Percentiles rank a stretch among this genome's conserved stretches.
Evolutionary conservation across 805 yeast genomes (phyloP).

Genomic region (Deakozyma indianensis): DNA sequence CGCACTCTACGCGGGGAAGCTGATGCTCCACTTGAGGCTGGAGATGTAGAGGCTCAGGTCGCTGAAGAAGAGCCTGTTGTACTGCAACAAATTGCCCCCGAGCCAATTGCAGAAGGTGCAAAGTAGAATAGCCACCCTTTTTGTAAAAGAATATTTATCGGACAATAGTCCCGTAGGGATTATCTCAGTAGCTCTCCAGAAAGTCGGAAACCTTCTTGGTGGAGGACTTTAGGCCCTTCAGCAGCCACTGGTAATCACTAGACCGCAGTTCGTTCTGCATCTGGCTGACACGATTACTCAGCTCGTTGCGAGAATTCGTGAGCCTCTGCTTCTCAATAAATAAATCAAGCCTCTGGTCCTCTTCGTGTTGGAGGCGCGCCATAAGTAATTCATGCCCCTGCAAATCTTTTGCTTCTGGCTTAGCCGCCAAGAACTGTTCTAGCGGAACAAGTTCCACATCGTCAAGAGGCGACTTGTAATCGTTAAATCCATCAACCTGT

Average conservation of each 20-base stretch:
- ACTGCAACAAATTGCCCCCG: slow-evolving; percentile 11
- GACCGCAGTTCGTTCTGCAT: background rate
- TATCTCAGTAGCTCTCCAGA: background rate
- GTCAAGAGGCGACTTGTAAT: background rate
- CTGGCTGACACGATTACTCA: background rate
- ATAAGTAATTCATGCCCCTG: background rate
- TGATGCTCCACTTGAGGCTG: background rate
- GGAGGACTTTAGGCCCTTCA: background rate
- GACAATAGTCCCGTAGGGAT: too few species aligned
- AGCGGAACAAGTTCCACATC: background rate
- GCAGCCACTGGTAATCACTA: background rate
- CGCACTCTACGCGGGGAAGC: slow-evolving; percentile 6
- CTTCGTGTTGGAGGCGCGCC: background rate
- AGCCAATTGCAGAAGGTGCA: slow-evolving; percentile 4
- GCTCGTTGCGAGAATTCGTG: background rate
- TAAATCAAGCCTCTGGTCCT: background rate
- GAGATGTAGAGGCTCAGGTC: slow-evolving; percentile 2
- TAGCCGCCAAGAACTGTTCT: background rate
- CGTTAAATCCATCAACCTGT: background rate
- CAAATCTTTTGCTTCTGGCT: background rate
- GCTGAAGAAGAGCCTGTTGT: slow-evolving; percentile 3
- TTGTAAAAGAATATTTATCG: too few species aligned
- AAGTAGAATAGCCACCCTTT: too few species aligned
- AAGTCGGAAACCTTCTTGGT: background rate
- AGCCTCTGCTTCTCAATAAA: background rate